These are phyloP conservation scores for Penicillium coffeae DNA, from an alignment of 495 filamentous ascomycete species.

Conservation along the genomic window DNA sequence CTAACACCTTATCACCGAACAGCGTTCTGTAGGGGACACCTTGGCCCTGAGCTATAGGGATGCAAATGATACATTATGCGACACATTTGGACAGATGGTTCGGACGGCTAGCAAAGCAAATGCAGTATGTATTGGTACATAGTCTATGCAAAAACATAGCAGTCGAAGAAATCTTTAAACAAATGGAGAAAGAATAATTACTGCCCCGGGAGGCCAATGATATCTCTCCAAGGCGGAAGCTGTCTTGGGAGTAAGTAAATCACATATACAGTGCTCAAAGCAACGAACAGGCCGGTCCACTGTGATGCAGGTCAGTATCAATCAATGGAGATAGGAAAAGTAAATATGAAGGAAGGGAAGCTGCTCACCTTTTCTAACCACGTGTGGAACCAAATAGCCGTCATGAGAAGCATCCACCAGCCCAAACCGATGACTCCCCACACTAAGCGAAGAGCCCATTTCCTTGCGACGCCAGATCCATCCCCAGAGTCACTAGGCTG, in stretches of 20 bases:
- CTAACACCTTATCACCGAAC: neutral
- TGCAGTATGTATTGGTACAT: neutral
- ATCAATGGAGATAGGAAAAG: slow-evolving; percentile 5
- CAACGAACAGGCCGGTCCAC: slow-evolving; percentile 71
- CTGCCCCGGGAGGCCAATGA: slow-evolving; percentile 76
- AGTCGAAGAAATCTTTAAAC: too few relatives aligned
- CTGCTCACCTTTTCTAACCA: slow-evolving; percentile 89
- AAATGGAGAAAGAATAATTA: slow-evolving; percentile 32
- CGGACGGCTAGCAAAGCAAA: neutral
- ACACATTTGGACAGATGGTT: neutral
- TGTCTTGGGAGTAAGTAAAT: slow-evolving; percentile 75
- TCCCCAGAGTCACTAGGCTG: neutral
- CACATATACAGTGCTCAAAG: slow-evolving; percentile 61
- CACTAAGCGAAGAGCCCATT: slow-evolving; percentile 48
- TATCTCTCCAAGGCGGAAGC: slow-evolving; percentile 54
- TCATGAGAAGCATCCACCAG: slow-evolving; percentile 98
- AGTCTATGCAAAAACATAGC: neutral
- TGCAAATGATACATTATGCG: neutral
- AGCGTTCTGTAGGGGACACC: slow-evolving; percentile 6
- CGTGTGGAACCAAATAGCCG: slow-evolving; percentile 94
- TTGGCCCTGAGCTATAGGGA: slow-evolving; percentile 1
- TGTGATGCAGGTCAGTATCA: slow-evolving; percentile 29
- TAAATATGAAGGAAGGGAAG: too few relatives aligned
- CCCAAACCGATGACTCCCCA: slow-evolving; percentile 53
- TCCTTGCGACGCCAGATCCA: slow-evolving; percentile 29